A percentile compares a stretch with the other conserved stretches of the same genome.
phyloP scores from a whole-genome alignment of 257 asterid species.

The Scutellaria galericulata region DNA sequence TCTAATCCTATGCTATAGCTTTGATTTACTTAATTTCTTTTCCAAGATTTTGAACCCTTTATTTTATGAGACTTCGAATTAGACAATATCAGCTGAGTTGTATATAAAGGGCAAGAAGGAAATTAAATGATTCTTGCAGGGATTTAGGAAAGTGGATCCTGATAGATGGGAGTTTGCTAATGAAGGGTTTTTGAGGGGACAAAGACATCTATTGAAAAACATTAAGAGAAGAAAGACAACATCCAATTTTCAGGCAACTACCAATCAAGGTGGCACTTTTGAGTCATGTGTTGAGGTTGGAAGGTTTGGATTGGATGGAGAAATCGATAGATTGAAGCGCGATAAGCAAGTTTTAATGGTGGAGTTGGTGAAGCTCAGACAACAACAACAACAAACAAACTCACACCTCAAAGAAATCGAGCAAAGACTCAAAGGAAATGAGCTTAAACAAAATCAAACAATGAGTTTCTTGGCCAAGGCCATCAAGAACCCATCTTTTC shows the following conservation, averaged over 20 bases:
- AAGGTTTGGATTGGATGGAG: slow-evolving; percentile 63
- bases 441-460: slow-evolving; percentile 60
- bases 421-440: slow-evolving; percentile 55
- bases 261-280: slow-evolving; percentile 31
- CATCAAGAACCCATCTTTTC: slow-evolving; percentile 54
- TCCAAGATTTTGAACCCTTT: slow-evolving; percentile 21
- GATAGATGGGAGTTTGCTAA: slow-evolving; percentile 59
- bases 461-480: slow-evolving; percentile 71
- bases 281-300: slow-evolving; percentile 66
- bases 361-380: slow-evolving; percentile 75
- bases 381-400: slow-evolving; percentile 62
- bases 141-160: slow-evolving; percentile 52
- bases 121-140: slow-evolving; percentile 34
- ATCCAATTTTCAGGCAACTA: slow-evolving; percentile 31
- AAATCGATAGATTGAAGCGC: slow-evolving; percentile 58
- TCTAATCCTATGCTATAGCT: neutral
- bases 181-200: slow-evolving; percentile 53
- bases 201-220: slow-evolving; percentile 46
- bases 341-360: slow-evolving; percentile 58
- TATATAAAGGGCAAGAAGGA: slow-evolving; percentile 19
- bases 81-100: too few species aligned
- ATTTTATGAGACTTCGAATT: neutral
- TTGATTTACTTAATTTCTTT: neutral
- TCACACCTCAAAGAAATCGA: slow-evolving; percentile 57
- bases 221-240: slow-evolving; percentile 49